Base-by-base conservation (phyloP, 2,329 filamentous ascomycete genomes). In the Penicillium sp. region DNA sequence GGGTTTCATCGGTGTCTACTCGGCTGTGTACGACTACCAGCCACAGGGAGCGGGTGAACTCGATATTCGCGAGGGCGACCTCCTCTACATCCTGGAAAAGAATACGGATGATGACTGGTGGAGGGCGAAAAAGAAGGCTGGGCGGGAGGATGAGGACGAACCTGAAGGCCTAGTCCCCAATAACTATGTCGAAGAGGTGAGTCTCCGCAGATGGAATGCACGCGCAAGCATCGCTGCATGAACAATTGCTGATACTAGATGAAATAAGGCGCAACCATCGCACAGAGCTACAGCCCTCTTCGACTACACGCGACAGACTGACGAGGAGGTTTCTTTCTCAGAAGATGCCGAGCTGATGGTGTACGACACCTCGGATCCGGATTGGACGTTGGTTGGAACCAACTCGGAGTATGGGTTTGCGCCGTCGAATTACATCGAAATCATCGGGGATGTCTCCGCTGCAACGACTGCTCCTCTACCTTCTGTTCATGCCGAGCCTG, bases 271-370 rank as follows among this genome's bases (percentile, higher is more conserved):
- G 56, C 78, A 82, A 66, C 84, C 89, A 24, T 75, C 84, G 59
- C 79, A 85, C 59, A 82, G 87, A 64, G 94, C 93, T 48, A 92
- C 89, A 73, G 90, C 94, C n/a, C 84, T 97, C n/a, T 99, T 93
- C 79, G 94, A 99, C 74, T 99, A 99, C 74, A 90, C 90, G 49
- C 86, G 93, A 66, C 94, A 99, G 78, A 99, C 94, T 24, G 94
- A 99, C 70, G 94, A 99, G 76, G 94, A 99, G 76, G 81, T 99
- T 10, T 97, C 93, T 24, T 97, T 99, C 72, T 84, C 90, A 47
- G 94, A 99, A 78, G 92, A 96, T 71, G 87, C 89, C 39, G 77
- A 85, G 43, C 82, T 99, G 47, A 81, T 89, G 58, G 89, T 99
- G 46, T 97, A 90, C 76, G 94, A 99, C 74, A 87, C 83, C 10